phyloP scores from a whole-genome alignment of 345 rosid species.

The Populus alba region DNA sequence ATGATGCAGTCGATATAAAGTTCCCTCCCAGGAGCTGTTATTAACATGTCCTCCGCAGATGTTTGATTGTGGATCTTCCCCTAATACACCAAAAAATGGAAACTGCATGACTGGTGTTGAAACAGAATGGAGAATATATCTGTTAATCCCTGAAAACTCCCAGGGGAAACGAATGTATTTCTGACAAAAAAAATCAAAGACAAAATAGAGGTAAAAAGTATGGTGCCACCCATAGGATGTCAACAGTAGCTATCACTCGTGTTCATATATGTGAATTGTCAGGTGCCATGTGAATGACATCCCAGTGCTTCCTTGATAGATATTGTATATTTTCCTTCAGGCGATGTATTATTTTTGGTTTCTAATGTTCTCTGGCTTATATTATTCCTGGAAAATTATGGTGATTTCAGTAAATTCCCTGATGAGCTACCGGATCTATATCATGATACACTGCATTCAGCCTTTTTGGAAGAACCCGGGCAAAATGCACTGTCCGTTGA shows the following conservation, averaged over 20 bases:
- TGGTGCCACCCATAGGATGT: background rate
- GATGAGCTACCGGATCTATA: conserved; percentile 67
- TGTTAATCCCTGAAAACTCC: background rate
- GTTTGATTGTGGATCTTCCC: background rate
- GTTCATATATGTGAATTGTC: background rate
- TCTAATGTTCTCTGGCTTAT: conserved; percentile 1
- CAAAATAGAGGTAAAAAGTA: background rate
- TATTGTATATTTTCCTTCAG: too few relatives aligned
- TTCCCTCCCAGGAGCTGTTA: background rate
- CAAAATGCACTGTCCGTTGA: conserved; percentile 56
- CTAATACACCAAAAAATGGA: background rate
- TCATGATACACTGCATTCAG: conserved; percentile 81
- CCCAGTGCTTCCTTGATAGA: background rate
- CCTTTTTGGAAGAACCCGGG: conserved; percentile 70
- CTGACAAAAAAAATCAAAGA: background rate
- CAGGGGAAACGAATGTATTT: background rate
- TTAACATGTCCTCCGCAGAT: background rate
- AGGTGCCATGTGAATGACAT: background rate
- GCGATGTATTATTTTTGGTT: background rate
- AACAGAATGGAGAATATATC: conserved; percentile 1
- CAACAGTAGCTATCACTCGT: background rate
- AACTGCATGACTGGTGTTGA: background rate
- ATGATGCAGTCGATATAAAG: background rate
- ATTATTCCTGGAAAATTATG: conserved; percentile 46
- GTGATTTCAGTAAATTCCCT: conserved; percentile 80